Conservation (phyloP, 2,329 filamentous ascomycete species). For the Tolypocladium endophyticum region DNA sequence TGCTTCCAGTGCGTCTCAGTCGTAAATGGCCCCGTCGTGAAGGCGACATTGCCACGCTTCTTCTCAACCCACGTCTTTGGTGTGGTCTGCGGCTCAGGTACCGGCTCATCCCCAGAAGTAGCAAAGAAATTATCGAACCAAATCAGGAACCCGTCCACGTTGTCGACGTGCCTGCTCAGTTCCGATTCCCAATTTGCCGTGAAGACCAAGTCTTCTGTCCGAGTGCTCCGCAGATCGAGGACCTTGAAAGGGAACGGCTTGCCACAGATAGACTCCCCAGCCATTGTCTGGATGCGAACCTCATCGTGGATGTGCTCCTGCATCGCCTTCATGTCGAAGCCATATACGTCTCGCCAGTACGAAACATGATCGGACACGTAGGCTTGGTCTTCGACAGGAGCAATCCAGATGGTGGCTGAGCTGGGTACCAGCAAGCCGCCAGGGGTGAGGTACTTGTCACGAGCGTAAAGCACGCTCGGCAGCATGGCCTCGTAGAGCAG, state of each 20-base stretch:
- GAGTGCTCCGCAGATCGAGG: constrained; percentile 66
- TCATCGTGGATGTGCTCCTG: constrained; percentile 72
- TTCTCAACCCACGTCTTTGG: constrained; percentile 52
- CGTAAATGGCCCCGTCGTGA: constrained; percentile 73
- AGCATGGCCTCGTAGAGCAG: constrained; percentile 94
- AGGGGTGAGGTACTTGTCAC: constrained; percentile 74
- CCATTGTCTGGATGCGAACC: constrained; percentile 65
- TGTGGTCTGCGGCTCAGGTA: constrained; percentile 40
- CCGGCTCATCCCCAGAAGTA: constrained; percentile 41
- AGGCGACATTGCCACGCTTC: constrained; percentile 56
- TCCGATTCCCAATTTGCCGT: constrained; percentile 54
- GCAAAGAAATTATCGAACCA: constrained; percentile 96
- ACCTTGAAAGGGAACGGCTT: constrained; percentile 56
- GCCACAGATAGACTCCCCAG: constrained; percentile 48
- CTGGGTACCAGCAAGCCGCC: constrained; percentile 80
- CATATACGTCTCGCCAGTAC: constrained; percentile 90
- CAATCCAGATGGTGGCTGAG: constrained; percentile 72
- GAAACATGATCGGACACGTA: constrained; percentile 67
- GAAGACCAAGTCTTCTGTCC: constrained; percentile 65
- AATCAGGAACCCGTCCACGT: constrained; percentile 76
- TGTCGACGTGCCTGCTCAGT: constrained; percentile 50
- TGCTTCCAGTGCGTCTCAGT: constrained; percentile 87
- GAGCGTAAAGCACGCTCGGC: constrained; percentile 78
- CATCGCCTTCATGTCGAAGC: constrained; percentile 92
- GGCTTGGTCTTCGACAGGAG: constrained; percentile 67